These are phyloP conservation scores for Tylopilus cervinicoccineus DNA, from an alignment of 768 basidiomycete genomes.

Conservation along the genomic window DNA sequence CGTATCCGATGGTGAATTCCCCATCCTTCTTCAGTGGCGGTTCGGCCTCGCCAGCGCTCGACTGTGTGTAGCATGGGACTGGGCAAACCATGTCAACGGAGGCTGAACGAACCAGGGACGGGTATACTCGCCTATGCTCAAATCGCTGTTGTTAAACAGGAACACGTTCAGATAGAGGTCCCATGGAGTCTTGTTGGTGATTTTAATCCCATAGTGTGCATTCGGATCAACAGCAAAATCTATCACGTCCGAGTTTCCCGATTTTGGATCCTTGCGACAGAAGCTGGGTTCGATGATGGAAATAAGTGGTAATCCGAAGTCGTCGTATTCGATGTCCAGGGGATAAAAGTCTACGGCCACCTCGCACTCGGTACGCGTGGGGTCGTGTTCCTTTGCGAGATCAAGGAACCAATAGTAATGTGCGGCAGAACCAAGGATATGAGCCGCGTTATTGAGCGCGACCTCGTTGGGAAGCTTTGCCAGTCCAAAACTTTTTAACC, in stretches of 20 bases:
- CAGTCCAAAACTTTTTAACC: slow-evolving; percentile 1
- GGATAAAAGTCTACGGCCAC: slow-evolving; percentile 12
- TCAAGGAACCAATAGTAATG: slow-evolving; percentile 21
- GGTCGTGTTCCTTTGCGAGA: slow-evolving; percentile 1
- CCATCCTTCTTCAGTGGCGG: slow-evolving; percentile 5
- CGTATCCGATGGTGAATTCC: slow-evolving; percentile 39
- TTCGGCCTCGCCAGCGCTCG: neutral
- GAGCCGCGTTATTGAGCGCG: neutral
- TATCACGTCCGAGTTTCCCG: slow-evolving; percentile 2
- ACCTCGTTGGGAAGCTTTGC: neutral
- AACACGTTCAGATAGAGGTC: slow-evolving; percentile 40
- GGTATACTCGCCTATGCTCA: slow-evolving; percentile 31
- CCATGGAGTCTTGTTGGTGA: slow-evolving; percentile 31
- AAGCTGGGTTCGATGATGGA: neutral
- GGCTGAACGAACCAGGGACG: neutral
- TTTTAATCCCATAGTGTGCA: slow-evolving; percentile 31
- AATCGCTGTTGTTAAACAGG: slow-evolving; percentile 39
- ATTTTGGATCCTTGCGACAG: neutral
- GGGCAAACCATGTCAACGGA: neutral
- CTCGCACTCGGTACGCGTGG: neutral
- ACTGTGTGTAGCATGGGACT: slow-evolving; percentile 12
- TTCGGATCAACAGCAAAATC: slow-evolving; percentile 22
- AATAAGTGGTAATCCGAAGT: neutral
- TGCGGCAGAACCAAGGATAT: slow-evolving; percentile 9
- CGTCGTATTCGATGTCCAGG: neutral